Base-by-base conservation (phyloP, 306 rosid genomes). In the Abrus pulchellus region DNA sequence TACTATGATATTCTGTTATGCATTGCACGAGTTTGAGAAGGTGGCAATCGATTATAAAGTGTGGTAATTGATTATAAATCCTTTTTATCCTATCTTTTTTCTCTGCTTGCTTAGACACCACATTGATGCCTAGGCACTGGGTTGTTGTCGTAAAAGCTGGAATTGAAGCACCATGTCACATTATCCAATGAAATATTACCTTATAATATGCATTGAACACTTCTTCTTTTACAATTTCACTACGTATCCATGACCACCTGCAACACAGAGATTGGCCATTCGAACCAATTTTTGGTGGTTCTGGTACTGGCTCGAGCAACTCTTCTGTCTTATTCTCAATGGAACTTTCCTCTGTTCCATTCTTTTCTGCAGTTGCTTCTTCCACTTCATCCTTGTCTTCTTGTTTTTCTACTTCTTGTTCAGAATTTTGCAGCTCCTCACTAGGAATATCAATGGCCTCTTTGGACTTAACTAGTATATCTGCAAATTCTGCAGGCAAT, bases 201-300 rank as follows among this genome's bases (percentile, higher is more conserved):
- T 90, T 76, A 85, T 81, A 95, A 86, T 93, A 95, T 61, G 97
- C 76, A 85, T 91, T 95, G 81, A 95, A 95, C 70, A 95, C 98
- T 72, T 91, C 98, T n/a, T 93, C 94, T 87, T 91, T 93, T 54
- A 95, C 99, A 80, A 95, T 95, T 88, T 95, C 90, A 84, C 96
- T 95, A 68, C 93, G 99, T 84, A 95, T 95, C 92, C 96, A 90
- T 93, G 97, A 86, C 99, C 99, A 76, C 98, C 97, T 69, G 86
- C 99, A 78, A 93, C 97, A 88, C 89, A 90, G 59, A 95, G 97
- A 85, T 95, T 95, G 72, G 99, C 99, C 99, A 95, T 95, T 9
- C 90, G 98, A 74, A 95, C 98, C 87, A 88, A 55, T n/a, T 89
- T 95, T 95, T 14, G 97, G 97, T 47, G 89, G 98, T 88, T 86